Base-by-base conservation (phyloP, 129 eudicot genomes). In the Lonicera japonica region DNA sequence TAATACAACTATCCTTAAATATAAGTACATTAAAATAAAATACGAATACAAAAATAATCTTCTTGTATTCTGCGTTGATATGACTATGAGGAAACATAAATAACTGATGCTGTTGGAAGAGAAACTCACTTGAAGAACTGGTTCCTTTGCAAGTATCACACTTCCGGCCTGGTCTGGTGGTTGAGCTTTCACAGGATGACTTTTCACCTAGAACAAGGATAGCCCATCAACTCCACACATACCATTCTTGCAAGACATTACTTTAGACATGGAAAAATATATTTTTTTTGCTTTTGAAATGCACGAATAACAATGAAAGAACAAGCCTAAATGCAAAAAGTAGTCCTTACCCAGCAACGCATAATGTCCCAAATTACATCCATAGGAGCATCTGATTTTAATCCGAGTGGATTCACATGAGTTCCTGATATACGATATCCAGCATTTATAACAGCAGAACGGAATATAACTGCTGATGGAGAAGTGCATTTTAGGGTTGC, bases 331-430 rank as follows among this genome's bases (percentile, higher is more conserved):
- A n/a, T n/a, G n/a, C n/a, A n/a, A 6, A 5, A 65, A 5, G 0
- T 5, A 36, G 25, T 65, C 13, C 76, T 77, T 82, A 94, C 99
- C 99, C 99, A 94, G 80, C 96, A 88, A 36, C 99, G 99, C 99
- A 94, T 94, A 20, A 94, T 88, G 68, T 94, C 99, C 99, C 99
- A 88, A 23, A 94, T 88, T 21, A 94, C 95, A 57, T 77, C 74
- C 99, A 94, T 88, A 58, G 96, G 99, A 65, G 99, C 99, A 77
- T 94, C 95, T 61, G 99, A 73, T 73, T 94, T 94, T 70, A 94
- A 60, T 60, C 96, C 99, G 57, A 94, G 70, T 0, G 99, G 99
- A 40, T 86, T 82, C 21, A 80, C 96, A 81, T 94, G 99, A 69
- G 89, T 88, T 60, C 99, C 96, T 39, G 99, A 94, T 14, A 94